Evolutionary conservation across 225 moss, liverwort and hornwort species (phyloP), one percentile per base, ranked within the genome.

Genomic region (Bryum argenteum): DNA sequence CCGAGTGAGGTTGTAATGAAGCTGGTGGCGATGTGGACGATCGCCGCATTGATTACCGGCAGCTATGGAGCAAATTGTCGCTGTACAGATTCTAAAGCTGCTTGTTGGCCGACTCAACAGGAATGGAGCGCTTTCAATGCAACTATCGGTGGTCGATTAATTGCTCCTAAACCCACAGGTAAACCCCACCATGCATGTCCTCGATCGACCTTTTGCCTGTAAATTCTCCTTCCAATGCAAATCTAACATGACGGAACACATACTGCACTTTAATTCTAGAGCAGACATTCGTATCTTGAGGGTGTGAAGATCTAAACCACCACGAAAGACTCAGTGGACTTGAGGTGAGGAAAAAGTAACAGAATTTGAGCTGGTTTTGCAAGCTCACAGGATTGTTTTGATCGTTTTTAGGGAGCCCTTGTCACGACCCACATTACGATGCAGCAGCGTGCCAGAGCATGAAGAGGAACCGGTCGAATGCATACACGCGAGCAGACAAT

Each of bases 131-230:
- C 66, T 59, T 81, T 81, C 71, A 81, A 81, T 70, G 19, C 24
- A 33, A 75, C 78, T 21, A 26, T 73, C 40, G 55, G 68, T 17
- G 76, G 85, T 69, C 78, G 61, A 54, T 51, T 78, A 17, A 78
- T 81, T 65, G 65, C 78, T 65, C 85, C 78, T 16, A 65, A 70
- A 61, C 78, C 78, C 22, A 81, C 78, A 78, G 81, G 85, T 81
- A 69, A 63, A 26, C 64, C 19, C 33, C 33, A 33, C 4, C 33
- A 28, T 28, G 2, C 5, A n/a, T n/a, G n/a, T n/a, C n/a, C n/a
- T n/a, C n/a, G n/a, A n/a, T n/a, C n/a, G n/a, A n/a, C n/a, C n/a
- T n/a, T 5, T 28, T 2, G 5, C 2, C 28, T 5, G 28, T 28
- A 28, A 28, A 28, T 28, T 28, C 28, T 28, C 28, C 2, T 5